Percentiles rank a stretch among this genome's conserved stretches.
Evolutionary conservation across 306 rosid genomes (phyloP).

Genomic region (Glycine soja): DNA sequence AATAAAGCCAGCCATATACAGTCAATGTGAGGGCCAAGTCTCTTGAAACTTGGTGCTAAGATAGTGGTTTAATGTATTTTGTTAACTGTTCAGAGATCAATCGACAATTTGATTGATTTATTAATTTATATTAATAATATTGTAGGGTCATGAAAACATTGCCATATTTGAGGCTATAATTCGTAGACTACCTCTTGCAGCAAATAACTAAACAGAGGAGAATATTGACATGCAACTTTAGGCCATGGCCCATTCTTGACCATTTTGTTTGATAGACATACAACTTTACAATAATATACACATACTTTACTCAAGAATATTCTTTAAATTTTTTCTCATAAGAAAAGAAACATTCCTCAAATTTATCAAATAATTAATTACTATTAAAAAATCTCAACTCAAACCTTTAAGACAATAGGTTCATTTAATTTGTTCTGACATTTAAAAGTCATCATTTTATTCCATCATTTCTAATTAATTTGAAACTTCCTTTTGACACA

Average conservation of each 20-base stretch:
- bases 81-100: neutral
- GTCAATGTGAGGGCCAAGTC: slow-evolving; percentile 3
- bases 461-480: too few relatives aligned
- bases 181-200: neutral
- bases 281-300: slow-evolving; percentile 39
- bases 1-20: slow-evolving; percentile 38
- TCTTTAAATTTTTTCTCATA: neutral
- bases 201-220: neutral
- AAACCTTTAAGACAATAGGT: neutral
- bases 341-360: slow-evolving; percentile 28
- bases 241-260: neutral
- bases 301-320: slow-evolving; percentile 22
- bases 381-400: neutral
- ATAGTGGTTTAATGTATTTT: slow-evolving; percentile 32
- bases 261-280: slow-evolving; percentile 3
- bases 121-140: neutral
- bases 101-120: neutral
- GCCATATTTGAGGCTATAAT: neutral
- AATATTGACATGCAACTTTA: neutral
- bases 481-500: neutral
- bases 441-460: neutral
- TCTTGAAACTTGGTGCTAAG: slow-evolving; percentile 36
- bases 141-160: neutral
- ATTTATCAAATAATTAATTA: neutral
- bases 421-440: neutral